These are phyloP conservation scores for Boletus vermiculosoides DNA, from an alignment of 768 basidiomycete genomes.

Conservation along the genomic window DNA sequence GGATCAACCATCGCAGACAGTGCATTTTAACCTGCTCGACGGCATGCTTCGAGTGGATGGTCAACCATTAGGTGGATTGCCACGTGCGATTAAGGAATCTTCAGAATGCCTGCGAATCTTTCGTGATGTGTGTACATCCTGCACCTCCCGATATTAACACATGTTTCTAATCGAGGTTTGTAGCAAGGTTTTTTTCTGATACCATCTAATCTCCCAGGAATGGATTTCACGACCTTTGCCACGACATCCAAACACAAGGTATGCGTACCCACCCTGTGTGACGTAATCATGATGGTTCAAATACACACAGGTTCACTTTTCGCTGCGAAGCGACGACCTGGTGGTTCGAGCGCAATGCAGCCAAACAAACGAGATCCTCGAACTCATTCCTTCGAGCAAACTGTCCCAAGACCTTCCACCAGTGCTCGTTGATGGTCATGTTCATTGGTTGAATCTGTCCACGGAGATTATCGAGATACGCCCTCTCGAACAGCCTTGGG, in stretches of 20 bases:
- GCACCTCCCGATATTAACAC: not conserved
- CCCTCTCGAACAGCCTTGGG: conserved; percentile 18
- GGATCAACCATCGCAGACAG: not conserved
- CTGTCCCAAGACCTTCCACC: conserved; percentile 22
- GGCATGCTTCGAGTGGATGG: conserved; percentile 21
- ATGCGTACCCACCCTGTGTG: not conserved
- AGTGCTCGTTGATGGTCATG: conserved; percentile 1
- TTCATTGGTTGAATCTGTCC: conserved; percentile 28
- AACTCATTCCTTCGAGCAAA: conserved; percentile 18
- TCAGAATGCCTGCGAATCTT: conserved; percentile 1
- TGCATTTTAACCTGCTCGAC: conserved; percentile 11
- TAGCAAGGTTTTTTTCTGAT: not conserved
- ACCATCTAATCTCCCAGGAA: not conserved
- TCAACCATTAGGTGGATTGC: conserved; percentile 11
- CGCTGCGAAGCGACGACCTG: not conserved
- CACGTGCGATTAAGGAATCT: not conserved
- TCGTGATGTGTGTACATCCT: not conserved
- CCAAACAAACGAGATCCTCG: conserved; percentile 1
- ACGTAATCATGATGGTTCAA: not conserved
- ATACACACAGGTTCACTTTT: conserved; percentile 17
- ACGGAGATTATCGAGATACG: conserved; percentile 22
- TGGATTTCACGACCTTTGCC: not conserved
- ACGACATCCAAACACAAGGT: conserved; percentile 2
- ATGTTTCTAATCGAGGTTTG: not conserved
- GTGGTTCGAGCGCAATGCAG: conserved; percentile 6